These are phyloP conservation scores for Zygnema circumcarinatum DNA, from an alignment of 139 green algal genomes.

Conservation along the genomic window DNA sequence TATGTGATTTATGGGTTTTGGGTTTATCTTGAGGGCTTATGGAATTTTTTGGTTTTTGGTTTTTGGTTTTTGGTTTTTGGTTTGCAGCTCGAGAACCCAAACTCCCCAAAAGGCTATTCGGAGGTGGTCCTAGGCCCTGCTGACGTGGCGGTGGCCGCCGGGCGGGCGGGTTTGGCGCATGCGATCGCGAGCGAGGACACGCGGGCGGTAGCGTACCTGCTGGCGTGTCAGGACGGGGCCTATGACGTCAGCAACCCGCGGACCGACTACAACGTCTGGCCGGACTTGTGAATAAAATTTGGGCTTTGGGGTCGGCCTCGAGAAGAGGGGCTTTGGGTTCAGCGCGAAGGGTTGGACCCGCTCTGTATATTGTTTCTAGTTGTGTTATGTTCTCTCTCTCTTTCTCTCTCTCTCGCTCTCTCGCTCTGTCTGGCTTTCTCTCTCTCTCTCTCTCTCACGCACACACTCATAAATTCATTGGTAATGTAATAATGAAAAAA, in stretches of 20 bases:
- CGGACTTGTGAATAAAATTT: conserved; percentile 8
- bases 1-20: background rate
- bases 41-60: background rate
- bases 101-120: conserved; percentile 25
- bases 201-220: background rate
- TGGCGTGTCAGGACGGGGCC: conserved; percentile 41
- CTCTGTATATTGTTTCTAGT: no score
- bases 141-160: conserved; percentile 43
- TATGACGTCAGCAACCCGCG: conserved; percentile 17
- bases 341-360: no score
- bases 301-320: no score
- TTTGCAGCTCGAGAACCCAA: conserved; percentile 36
- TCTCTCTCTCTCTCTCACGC: no score
- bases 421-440: no score
- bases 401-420: no score
- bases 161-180: conserved; percentile 18
- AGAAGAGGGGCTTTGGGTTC: no score
- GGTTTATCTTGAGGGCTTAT: background rate
- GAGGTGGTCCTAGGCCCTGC: conserved; percentile 33
- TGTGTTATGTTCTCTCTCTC: no score
- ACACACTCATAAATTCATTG: no score
- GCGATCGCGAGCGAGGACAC: conserved; percentile 39
- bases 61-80: background rate
- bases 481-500: no score
- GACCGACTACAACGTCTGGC: conserved; percentile 42